phyloP scores from a whole-genome alignment of 495 filamentous ascomycete species.

The Cercophora samala region DNA sequence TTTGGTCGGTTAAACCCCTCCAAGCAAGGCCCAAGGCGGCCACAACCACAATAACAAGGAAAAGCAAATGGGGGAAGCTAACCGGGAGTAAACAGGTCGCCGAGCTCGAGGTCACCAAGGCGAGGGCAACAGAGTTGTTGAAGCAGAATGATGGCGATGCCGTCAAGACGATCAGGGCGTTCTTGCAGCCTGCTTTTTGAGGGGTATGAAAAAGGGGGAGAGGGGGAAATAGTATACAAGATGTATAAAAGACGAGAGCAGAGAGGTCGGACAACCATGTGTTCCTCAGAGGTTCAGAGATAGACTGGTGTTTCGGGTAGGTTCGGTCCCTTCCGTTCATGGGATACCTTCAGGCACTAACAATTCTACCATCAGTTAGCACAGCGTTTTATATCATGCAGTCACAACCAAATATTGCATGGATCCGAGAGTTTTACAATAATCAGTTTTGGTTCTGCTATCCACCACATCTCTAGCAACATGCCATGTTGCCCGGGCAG shows the following conservation, averaged over 20 bases:
- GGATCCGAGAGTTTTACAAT: not conserved
- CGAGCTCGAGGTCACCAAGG: slow-evolving; percentile 72
- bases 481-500: not conserved
- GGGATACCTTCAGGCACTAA: not conserved
- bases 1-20: slow-evolving; percentile 30
- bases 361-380: not conserved
- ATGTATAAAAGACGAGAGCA: not conserved
- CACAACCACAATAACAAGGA: not conserved
- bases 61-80: not conserved
- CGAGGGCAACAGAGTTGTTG: slow-evolving; percentile 79
- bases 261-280: not conserved
- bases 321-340: not conserved
- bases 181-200: slow-evolving; percentile 22
- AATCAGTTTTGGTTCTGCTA: not conserved
- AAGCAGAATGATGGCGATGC: slow-evolving; percentile 75
- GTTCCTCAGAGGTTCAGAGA: not conserved
- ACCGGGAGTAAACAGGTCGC: slow-evolving; percentile 54
- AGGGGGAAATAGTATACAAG: not conserved
- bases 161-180: slow-evolving; percentile 64
- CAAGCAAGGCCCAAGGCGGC: no score
- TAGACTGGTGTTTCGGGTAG: not conserved
- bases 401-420: not conserved
- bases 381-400: not conserved
- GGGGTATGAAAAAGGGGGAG: not conserved
- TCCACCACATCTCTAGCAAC: not conserved